Base-by-base conservation (phyloP, 2,329 filamentous ascomycete species). In the Hypoxylon sp. region DNA sequence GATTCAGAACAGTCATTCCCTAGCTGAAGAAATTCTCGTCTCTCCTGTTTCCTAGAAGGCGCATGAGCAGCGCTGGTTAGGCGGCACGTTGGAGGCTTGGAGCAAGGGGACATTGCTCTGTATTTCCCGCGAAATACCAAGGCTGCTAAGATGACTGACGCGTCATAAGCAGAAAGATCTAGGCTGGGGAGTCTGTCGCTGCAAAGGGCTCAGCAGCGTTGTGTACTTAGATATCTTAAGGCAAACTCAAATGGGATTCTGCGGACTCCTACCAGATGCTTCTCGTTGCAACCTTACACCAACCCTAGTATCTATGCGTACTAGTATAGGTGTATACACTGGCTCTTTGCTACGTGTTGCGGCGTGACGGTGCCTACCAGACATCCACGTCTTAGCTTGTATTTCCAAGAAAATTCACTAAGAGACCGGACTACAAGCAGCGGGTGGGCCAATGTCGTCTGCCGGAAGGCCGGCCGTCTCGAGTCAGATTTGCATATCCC, bases 1-100 rank as follows among this genome's bases (percentile, higher is more conserved):
- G n/a, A n/a, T 48, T 26, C 52, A 50, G 26, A 47, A 57, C 60
- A 48, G 60, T 63, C 56, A 46, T 56, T 63, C n/a, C n/a, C n/a
- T n/a, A n/a, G 57, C 60, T 38, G 46, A 55, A 29, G 26, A n/a
- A n/a, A 48, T 51, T 42, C 26, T 43, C 40, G 37, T 13, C 51
- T 33, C 23, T 29, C 17, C 42, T 27, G 27, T 13, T 52, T 51
- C 55, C 29, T 4, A 11, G 24, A 35, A 24, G 23, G 10, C 31
- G 35, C 41, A 23, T 46, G 42, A 24, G 45, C 29, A 38, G 26
- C 27, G 20, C 21, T 21, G 18, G 42, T 48, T 21, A 17, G 45
- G n/a, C 23, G 48, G 24, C 18, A 21, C 38, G 29, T 35, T 46
- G 40, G 24, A 41, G 47, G 29, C n/a, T 5, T 17, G 6, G 31